A percentile compares a stretch with the other conserved stretches of the same genome.
Conservation (phyloP, 179 eudicot species). For the Sideroxylon spinosum region DNA sequence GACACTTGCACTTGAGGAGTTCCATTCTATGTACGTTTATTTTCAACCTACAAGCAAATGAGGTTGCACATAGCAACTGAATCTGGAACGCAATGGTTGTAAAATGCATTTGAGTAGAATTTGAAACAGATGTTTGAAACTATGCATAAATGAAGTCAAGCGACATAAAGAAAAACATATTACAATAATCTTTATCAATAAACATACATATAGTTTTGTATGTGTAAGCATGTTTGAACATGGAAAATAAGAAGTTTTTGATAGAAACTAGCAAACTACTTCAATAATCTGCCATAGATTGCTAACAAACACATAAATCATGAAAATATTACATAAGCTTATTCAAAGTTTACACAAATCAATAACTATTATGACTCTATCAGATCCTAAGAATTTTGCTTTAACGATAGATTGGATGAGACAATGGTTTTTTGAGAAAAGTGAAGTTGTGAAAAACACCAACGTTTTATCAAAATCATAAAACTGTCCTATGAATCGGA, state of each 20-base stretch:
- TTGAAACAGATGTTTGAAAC: neutral
- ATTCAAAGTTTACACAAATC: neutral
- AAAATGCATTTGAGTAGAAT: neutral
- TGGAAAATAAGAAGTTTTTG: neutral
- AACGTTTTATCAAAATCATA: neutral
- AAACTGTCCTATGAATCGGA: neutral
- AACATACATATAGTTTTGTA: no score
- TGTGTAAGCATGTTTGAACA: neutral
- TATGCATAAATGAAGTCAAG: neutral
- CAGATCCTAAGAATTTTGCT: neutral
- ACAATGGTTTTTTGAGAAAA: neutral
- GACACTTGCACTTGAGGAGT: neutral
- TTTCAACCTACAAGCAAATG: constrained; percentile 3
- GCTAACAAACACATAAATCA: neutral
- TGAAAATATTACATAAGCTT: neutral
- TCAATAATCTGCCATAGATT: constrained; percentile 1
- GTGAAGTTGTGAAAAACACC: neutral
- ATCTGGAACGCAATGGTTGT: neutral
- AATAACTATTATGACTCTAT: neutral
- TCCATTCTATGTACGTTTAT: neutral
- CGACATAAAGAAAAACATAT: neutral
- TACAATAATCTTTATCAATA: neutral
- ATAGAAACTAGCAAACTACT: neutral
- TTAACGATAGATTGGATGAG: neutral
- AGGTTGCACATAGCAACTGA: neutral